phyloP scores from a whole-genome alignment of 2,329 filamentous ascomycete genomes.

The Emydomyces testavorans region DNA sequence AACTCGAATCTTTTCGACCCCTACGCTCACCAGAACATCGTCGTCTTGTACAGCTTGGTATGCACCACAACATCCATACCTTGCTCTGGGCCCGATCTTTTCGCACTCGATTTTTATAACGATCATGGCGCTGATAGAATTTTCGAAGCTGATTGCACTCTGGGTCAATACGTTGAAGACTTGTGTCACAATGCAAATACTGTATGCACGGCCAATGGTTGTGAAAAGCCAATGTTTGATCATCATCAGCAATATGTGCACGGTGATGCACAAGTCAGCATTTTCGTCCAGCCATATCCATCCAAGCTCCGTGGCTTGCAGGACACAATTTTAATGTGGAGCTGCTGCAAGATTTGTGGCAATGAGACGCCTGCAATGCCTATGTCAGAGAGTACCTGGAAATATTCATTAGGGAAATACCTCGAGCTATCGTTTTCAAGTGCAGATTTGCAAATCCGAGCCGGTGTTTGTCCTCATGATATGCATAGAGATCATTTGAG shows the following conservation, averaged over 20 bases:
- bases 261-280: constrained; percentile 82
- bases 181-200: constrained; percentile 64
- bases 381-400: constrained; percentile 93
- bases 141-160: constrained; percentile 71
- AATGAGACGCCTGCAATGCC: constrained; percentile 78
- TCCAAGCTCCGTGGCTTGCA: constrained; percentile 53
- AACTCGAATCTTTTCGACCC: constrained; percentile 87
- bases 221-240: constrained; percentile 77
- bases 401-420: constrained; percentile 97
- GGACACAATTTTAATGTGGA: constrained; percentile 93
- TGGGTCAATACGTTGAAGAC: constrained; percentile 92
- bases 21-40: constrained; percentile 90
- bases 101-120: constrained; percentile 86
- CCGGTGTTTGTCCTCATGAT: constrained; percentile 75
- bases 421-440: constrained; percentile 97
- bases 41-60: constrained; percentile 84
- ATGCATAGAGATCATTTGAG: constrained; percentile 84
- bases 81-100: constrained; percentile 79
- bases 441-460: constrained; percentile 61
- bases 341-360: constrained; percentile 80
- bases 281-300: constrained; percentile 70
- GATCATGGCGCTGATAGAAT: constrained; percentile 63
- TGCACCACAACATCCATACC: constrained; percentile 90
- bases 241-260: constrained; percentile 97
- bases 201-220: constrained; percentile 72